Percentiles rank a stretch among this genome's conserved stretches.
These are phyloP conservation scores for Scenedesmus sp. DNA, from an alignment of 163 green algal species.

Conservation along the genomic window DNA sequence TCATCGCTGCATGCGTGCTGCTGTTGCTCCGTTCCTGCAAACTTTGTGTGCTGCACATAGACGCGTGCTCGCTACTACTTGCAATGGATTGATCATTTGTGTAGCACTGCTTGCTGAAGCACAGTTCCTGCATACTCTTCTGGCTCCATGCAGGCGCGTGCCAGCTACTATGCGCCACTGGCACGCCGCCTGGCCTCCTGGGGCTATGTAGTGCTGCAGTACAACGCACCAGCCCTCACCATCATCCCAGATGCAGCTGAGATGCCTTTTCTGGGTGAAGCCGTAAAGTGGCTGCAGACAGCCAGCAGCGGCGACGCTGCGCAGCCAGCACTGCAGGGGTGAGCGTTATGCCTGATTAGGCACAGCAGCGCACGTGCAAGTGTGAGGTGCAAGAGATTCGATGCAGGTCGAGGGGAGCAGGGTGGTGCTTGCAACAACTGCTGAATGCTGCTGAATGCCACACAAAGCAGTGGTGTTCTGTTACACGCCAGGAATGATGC, in stretches of 20 bases:
- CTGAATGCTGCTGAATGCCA: too few species aligned
- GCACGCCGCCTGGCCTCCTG: slow-evolving; percentile 47
- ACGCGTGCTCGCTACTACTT: too few species aligned
- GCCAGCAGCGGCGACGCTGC: background rate
- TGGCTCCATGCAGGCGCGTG: slow-evolving; percentile 31
- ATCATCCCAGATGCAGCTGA: slow-evolving; percentile 49
- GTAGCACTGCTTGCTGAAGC: too few species aligned
- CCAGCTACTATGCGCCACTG: slow-evolving; percentile 36
- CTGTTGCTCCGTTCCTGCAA: too few species aligned
- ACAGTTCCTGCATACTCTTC: background rate
- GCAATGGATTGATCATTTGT: too few species aligned
- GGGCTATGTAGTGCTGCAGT: slow-evolving; percentile 51
- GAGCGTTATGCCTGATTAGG: background rate
- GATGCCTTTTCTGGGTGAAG: slow-evolving; percentile 35
- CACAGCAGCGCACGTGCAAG: background rate
- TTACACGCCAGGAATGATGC: too few species aligned
- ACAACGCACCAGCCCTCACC: slow-evolving; percentile 47
- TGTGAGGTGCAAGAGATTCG: too few species aligned
- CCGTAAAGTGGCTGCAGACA: slow-evolving; percentile 30
- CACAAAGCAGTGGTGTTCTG: too few species aligned
- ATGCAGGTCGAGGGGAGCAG: too few species aligned
- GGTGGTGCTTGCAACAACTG: too few species aligned
- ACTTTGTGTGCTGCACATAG: too few species aligned
- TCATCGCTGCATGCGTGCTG: too few species aligned
- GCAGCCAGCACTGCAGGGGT: slow-evolving; percentile 48